These are phyloP conservation scores for Penicillium sp. DNA, from an alignment of 2,329 filamentous ascomycete genomes.

Conservation along the genomic window DNA sequence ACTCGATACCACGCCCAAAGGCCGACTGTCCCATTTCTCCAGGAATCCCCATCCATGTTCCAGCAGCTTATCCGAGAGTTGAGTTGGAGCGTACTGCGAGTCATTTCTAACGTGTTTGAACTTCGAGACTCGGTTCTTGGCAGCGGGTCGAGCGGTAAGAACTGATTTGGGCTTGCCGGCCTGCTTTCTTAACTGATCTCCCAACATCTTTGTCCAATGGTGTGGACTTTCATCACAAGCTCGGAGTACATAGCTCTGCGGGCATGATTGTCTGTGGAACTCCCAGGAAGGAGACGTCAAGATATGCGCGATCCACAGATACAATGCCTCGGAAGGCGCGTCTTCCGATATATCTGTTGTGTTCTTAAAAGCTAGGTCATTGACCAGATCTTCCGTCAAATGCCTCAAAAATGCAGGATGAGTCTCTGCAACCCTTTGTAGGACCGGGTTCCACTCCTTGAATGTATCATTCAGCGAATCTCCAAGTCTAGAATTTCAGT, in stretches of 20 bases:
- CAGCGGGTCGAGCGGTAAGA: neutral
- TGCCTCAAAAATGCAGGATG: slow-evolving; percentile 37
- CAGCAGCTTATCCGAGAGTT: slow-evolving; percentile 22
- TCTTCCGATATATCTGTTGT: slow-evolving; percentile 24
- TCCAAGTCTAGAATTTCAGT: slow-evolving; percentile 21
- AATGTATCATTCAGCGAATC: slow-evolving; percentile 30
- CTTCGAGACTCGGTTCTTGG: slow-evolving; percentile 2
- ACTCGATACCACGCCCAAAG: slow-evolving; percentile 31
- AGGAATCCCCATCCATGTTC: slow-evolving; percentile 31
- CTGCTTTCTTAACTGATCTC: slow-evolving; percentile 17
- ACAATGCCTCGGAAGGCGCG: slow-evolving; percentile 44
- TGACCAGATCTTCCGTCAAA: slow-evolving; percentile 41
- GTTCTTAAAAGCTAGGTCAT: slow-evolving; percentile 31
- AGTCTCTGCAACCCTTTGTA: slow-evolving; percentile 37
- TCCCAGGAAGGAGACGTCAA: slow-evolving; percentile 41
- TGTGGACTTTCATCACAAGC: slow-evolving; percentile 34
- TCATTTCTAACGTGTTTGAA: neutral
- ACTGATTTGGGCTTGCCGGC: neutral
- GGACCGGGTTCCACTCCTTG: slow-evolving; percentile 36
- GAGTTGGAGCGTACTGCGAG: slow-evolving; percentile 1
- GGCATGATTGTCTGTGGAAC: slow-evolving; percentile 26
- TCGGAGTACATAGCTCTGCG: slow-evolving; percentile 33
- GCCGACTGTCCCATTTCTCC: slow-evolving; percentile 33
- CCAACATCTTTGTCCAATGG: slow-evolving; percentile 31
- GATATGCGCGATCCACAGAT: slow-evolving; percentile 52